Conservation (phyloP, 2,329 filamentous ascomycete species). For the Aschersonia sp. region DNA sequence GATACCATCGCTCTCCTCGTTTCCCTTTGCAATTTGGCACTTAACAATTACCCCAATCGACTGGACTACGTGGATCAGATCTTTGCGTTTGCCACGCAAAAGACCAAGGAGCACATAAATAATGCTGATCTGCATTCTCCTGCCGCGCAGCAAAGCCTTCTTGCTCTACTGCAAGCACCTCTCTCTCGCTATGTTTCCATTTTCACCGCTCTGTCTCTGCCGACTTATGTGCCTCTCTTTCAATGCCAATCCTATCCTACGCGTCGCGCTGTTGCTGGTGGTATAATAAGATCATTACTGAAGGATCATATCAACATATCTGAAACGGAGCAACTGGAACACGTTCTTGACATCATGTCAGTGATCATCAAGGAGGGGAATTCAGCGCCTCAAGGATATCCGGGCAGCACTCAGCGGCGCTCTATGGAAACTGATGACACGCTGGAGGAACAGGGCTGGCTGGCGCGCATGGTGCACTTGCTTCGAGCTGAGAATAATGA, state of each 20-base stretch:
- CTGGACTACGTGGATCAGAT: constrained; percentile 95
- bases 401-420: constrained; percentile 64
- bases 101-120: constrained; percentile 79
- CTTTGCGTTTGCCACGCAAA: constrained; percentile 72
- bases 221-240: constrained; percentile 80
- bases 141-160: constrained; percentile 73
- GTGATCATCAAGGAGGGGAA: constrained; percentile 90
- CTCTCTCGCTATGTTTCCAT: constrained; percentile 83
- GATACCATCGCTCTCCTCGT: constrained; percentile 89
- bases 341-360: constrained; percentile 74
- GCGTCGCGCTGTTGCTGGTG: constrained; percentile 76
- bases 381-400: constrained; percentile 71
- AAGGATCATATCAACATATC: constrained; percentile 69
- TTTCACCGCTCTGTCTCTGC: constrained; percentile 89
- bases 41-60: constrained; percentile 89
- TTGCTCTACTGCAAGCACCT: constrained; percentile 81
- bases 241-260: constrained; percentile 90
- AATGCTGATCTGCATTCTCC: constrained; percentile 90
- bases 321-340: constrained; percentile 67
- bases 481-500: constrained; percentile 77
- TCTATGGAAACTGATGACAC: constrained; percentile 86
- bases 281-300: constrained; percentile 72
- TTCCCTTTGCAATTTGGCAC: constrained; percentile 82
- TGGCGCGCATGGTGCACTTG: constrained; percentile 83
- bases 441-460: constrained; percentile 93